Percentiles rank a stretch among this genome's conserved stretches.
phyloP scores from a whole-genome alignment of 768 basidiomycete species.

The Collybia sordida region DNA sequence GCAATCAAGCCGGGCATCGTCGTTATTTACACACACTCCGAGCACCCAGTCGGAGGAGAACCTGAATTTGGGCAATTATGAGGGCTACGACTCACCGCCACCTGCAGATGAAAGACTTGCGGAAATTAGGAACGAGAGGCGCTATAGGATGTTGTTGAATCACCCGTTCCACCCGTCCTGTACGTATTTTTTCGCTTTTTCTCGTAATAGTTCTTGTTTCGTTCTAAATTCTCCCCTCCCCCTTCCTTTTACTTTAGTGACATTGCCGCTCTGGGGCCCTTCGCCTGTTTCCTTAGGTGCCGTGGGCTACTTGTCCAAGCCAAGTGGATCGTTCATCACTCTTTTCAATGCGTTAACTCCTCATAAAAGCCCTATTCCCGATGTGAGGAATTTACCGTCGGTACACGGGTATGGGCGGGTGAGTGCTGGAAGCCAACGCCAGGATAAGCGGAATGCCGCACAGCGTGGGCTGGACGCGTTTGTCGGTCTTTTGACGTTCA shows the following conservation, averaged over 20 bases:
- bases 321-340: conserved; percentile 67
- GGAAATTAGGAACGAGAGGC: conserved; percentile 56
- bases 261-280: conserved; percentile 72
- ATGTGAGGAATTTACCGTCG: conserved; percentile 50
- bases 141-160: conserved; percentile 63
- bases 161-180: conserved; percentile 72
- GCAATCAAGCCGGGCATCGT: conserved; percentile 28
- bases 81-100: conserved; percentile 39
- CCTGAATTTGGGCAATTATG: conserved; percentile 18
- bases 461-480: conserved; percentile 58
- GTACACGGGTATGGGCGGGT: conserved; percentile 67
- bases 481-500: conserved; percentile 49
- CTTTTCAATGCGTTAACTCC: conserved; percentile 70
- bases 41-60: conserved; percentile 22
- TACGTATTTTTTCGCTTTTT: conserved; percentile 30
- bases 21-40: conserved; percentile 26
- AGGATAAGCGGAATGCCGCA: conserved; percentile 58
- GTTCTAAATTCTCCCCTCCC: background rate
- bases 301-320: conserved; percentile 72
- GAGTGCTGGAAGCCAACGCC: conserved; percentile 43
- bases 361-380: conserved; percentile 39
- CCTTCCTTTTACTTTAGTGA: conserved; percentile 36
- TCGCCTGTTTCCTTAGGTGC: conserved; percentile 61
- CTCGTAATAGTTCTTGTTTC: too few species aligned
- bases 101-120: conserved; percentile 34